phyloP scores from a whole-genome alignment of 2,329 filamentous ascomycete species.

The Thyridium curvatum region DNA sequence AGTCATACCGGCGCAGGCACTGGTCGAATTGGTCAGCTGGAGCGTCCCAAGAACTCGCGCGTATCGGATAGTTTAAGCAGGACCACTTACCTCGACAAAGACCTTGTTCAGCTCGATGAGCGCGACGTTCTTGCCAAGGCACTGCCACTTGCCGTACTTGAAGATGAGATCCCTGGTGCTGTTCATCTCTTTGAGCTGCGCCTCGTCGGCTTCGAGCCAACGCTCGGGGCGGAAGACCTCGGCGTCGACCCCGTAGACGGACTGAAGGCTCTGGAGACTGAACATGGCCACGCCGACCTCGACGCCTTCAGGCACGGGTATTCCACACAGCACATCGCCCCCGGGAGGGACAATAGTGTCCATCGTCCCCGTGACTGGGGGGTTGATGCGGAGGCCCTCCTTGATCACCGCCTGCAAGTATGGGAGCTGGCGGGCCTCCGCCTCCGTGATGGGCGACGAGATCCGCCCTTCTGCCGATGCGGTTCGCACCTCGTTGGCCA shows the following conservation, averaged over 20 bases:
- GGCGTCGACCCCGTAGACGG: conserved; percentile 27
- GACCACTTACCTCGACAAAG: conserved; percentile 10
- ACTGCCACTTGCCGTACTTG: conserved; percentile 29
- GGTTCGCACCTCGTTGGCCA: conserved; percentile 26
- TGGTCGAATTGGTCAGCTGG: too few species aligned
- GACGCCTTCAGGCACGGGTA: conserved; percentile 37
- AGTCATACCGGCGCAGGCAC: conserved; percentile 15
- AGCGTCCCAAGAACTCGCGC: too few species aligned
- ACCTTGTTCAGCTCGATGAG: conserved; percentile 18
- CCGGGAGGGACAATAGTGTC: conserved; percentile 26
- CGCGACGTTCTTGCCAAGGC: conserved; percentile 34
- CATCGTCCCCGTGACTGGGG: conserved; percentile 28
- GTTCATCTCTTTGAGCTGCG: conserved; percentile 4
- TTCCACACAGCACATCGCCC: conserved; percentile 28
- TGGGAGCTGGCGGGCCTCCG: conserved; percentile 29
- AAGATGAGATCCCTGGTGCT: conserved; percentile 27
- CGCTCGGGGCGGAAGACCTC: conserved; percentile 36
- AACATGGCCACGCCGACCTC: conserved; percentile 36
- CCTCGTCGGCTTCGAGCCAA: conserved; percentile 29
- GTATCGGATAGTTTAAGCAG: too few species aligned
- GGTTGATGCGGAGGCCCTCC: conserved; percentile 39
- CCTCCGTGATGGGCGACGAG: conserved; percentile 24
- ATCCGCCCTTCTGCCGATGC: conserved; percentile 17
- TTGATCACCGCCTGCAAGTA: conserved; percentile 45
- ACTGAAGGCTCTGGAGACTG: conserved; percentile 29